A percentile compares a stretch with the other conserved stretches of the same genome.
Evolutionary conservation across 176 grass and related monocot species (phyloP).

Genomic region (Cenchrus fungigraminus): DNA sequence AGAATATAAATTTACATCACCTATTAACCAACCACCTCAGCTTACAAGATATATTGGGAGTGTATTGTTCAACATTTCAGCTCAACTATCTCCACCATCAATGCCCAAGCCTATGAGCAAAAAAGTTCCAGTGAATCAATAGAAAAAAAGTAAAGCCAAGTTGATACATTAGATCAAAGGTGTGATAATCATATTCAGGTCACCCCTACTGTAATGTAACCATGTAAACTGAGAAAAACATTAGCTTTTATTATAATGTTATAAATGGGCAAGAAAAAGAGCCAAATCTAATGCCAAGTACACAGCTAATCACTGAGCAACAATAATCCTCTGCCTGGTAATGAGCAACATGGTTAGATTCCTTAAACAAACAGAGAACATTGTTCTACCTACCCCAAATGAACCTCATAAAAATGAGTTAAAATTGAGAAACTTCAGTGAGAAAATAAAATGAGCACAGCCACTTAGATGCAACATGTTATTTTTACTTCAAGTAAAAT

Average conservation of each 20-base stretch:
- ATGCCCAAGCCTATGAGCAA: not conserved
- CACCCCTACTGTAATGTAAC: not conserved
- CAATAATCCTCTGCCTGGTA: not conserved
- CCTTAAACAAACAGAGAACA: not conserved
- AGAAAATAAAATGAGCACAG: not conserved
- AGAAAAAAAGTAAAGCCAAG: not conserved
- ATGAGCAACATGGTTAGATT: not conserved
- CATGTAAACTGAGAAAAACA: no score
- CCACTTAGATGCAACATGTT: not conserved
- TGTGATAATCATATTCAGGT: not conserved
- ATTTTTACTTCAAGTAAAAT: conserved; percentile 1
- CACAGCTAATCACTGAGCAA: not conserved
- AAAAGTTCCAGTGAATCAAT: not conserved
- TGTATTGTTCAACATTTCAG: conserved; percentile 4
- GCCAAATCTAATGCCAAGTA: not conserved
- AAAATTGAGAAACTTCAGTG: not conserved
- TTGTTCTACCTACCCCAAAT: not conserved
- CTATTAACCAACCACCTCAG: not conserved
- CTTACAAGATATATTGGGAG: not conserved
- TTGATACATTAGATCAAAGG: not conserved
- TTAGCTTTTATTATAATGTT: not conserved
- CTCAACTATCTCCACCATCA: not conserved
- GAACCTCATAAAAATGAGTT: not conserved
- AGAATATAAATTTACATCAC: not conserved
- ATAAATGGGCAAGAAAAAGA: not conserved